Conservation (phyloP, 257 asterid genomes). For the Paraleonurus japonicus region DNA sequence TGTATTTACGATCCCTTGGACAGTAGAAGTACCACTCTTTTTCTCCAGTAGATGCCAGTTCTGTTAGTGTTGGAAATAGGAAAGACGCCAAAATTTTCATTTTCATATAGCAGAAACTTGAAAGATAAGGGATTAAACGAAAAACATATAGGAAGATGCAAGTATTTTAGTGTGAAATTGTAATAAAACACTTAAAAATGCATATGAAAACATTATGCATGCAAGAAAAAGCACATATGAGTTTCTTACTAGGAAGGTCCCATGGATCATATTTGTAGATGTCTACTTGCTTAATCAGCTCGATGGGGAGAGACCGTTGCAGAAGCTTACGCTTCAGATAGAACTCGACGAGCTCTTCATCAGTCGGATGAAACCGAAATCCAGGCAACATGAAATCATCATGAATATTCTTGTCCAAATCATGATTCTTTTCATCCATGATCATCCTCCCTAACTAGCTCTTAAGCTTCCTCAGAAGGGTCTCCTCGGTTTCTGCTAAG, state of each 20-base stretch:
- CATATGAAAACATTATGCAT: too few species aligned
- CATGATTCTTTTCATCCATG: slow-evolving; percentile 48
- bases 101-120: too few species aligned
- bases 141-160: too few species aligned
- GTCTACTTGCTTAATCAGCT: slow-evolving; percentile 77
- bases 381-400: slow-evolving; percentile 83
- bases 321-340: slow-evolving; percentile 67
- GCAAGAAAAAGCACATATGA: background rate
- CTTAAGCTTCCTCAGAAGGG: slow-evolving; percentile 3
- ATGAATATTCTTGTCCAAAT: slow-evolving; percentile 39
- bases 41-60: slow-evolving; percentile 61
- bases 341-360: slow-evolving; percentile 79
- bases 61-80: too few species aligned
- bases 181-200: too few species aligned
- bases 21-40: slow-evolving; percentile 85
- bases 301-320: slow-evolving; percentile 61
- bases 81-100: background rate
- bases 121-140: too few species aligned
- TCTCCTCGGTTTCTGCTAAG: background rate
- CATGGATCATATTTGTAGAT: slow-evolving; percentile 89
- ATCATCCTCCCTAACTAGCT: too few species aligned
- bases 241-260: slow-evolving; percentile 83
- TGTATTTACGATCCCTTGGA: slow-evolving; percentile 70
- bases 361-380: slow-evolving; percentile 83
- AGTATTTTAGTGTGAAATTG: too few species aligned